These are phyloP conservation scores for Aspergillus transmontanensis DNA, from an alignment of 2,329 filamentous ascomycete genomes.

Conservation along the genomic window DNA sequence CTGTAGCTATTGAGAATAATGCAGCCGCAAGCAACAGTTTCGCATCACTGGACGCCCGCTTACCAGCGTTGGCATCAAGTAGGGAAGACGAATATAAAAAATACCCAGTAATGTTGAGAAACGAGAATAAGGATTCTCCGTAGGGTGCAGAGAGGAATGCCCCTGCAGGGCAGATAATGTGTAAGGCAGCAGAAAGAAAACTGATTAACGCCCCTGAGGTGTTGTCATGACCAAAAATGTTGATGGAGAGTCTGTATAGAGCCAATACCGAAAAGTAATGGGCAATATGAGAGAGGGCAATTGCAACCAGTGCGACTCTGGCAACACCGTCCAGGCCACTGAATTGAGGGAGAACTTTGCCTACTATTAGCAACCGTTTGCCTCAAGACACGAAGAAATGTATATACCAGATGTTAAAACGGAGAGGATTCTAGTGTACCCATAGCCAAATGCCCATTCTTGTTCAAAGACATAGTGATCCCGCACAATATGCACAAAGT, in stretches of 20 bases:
- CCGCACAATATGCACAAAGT: conserved; percentile 58
- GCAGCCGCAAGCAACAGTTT: conserved; percentile 65
- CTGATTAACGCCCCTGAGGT: conserved; percentile 33
- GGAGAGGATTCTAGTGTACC: conserved; percentile 51
- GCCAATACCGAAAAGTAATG: conserved; percentile 76
- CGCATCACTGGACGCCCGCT: conserved; percentile 41
- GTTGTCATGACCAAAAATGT: conserved; percentile 53
- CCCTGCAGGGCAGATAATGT: conserved; percentile 84
- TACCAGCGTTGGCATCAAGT: conserved; percentile 33
- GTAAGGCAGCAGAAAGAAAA: conserved; percentile 70
- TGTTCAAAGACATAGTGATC: conserved; percentile 63
- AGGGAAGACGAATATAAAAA: conserved; percentile 63
- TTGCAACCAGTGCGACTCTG: conserved; percentile 54
- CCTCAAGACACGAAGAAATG: not conserved
- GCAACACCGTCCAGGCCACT: conserved; percentile 23
- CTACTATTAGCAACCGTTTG: conserved; percentile 15
- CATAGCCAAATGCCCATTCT: conserved; percentile 67
- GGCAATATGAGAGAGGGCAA: conserved; percentile 69
- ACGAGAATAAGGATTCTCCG: conserved; percentile 76
- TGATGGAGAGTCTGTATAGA: conserved; percentile 67
- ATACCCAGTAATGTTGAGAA: conserved; percentile 74
- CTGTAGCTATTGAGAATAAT: conserved; percentile 70
- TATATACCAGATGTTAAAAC: conserved; percentile 38
- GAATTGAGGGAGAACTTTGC: conserved; percentile 27
- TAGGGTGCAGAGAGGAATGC: conserved; percentile 88